These are phyloP conservation scores for Aspergillus ruber DNA, from an alignment of 2,329 filamentous ascomycete genomes.

Conservation along the genomic window DNA sequence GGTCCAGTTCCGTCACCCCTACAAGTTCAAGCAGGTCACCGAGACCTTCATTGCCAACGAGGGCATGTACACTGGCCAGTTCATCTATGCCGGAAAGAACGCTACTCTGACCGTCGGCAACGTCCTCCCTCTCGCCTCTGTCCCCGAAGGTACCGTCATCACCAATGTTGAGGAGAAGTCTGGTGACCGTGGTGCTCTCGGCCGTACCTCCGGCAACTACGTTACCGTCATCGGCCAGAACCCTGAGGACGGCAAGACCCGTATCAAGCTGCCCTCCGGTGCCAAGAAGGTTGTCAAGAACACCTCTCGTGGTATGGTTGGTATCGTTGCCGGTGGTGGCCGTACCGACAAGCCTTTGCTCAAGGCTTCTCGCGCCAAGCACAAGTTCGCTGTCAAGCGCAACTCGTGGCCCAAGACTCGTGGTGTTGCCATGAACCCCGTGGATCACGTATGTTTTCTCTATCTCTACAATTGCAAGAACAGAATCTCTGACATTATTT, in stretches of 20 bases:
- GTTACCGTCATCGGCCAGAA: constrained; percentile 97
- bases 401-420: constrained; percentile 99
- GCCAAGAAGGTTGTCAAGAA: constrained; percentile 98
- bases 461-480: background rate
- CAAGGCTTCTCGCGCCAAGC: constrained; percentile 99
- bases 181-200: constrained; percentile 92
- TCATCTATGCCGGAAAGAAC: constrained; percentile 99
- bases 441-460: constrained; percentile 68
- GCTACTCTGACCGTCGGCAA: constrained; percentile 95
- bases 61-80: constrained; percentile 99
- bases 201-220: constrained; percentile 98
- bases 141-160: constrained; percentile 98
- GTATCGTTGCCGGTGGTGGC: constrained; percentile 98
- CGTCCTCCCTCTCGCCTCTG: constrained; percentile 85
- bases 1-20: constrained; percentile 95
- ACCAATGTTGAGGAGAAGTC: constrained; percentile 99
- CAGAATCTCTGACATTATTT: constrained; percentile 15
- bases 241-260: constrained; percentile 98
- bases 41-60: constrained; percentile 99
- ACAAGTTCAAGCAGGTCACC: constrained; percentile 94
- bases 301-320: constrained; percentile 93
- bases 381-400: constrained; percentile 99
- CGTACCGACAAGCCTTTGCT: constrained; percentile 99
- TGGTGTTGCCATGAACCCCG: constrained; percentile 99
- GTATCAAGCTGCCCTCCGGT: constrained; percentile 97